These are phyloP conservation scores for Pyrenula aspistea DNA, from an alignment of 495 filamentous ascomycete species.

Conservation along the genomic window DNA sequence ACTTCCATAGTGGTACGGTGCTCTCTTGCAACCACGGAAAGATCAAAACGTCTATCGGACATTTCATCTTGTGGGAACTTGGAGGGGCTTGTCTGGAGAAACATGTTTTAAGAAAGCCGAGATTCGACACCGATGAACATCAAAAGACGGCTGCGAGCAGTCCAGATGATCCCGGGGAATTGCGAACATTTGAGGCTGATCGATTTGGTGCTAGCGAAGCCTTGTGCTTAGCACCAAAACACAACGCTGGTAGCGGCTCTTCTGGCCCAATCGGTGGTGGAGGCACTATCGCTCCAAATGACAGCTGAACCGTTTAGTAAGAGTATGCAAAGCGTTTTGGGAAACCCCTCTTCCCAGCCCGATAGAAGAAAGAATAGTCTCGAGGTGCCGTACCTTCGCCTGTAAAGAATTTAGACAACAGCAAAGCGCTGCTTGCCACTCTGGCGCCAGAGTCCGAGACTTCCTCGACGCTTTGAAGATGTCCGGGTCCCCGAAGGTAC, in stretches of 20 bases:
- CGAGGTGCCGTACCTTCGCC: not conserved
- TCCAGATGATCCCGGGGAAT: not conserved
- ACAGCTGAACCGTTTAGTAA: not conserved
- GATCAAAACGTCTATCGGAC: not conserved
- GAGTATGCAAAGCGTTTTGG: no score
- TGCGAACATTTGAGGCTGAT: not conserved
- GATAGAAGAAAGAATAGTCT: not conserved
- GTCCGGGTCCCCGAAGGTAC: no score
- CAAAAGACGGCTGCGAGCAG: not conserved
- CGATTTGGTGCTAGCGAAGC: not conserved
- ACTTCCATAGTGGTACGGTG: no score
- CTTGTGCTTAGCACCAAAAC: not conserved
- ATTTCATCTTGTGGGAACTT: no score
- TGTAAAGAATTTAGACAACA: not conserved
- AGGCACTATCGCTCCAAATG: not conserved
- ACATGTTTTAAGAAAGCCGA: not conserved
- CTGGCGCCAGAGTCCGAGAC: not conserved
- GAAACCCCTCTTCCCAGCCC: no score
- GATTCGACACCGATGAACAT: not conserved
- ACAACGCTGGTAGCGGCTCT: not conserved
- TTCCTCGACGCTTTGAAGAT: not conserved
- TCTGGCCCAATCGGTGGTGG: not conserved
- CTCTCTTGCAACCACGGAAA: not conserved
- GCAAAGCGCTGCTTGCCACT: not conserved
- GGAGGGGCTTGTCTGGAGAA: not conserved